Conservation (phyloP, 2,329 filamentous ascomycete genomes). For the Colletotrichum endophyticum region DNA sequence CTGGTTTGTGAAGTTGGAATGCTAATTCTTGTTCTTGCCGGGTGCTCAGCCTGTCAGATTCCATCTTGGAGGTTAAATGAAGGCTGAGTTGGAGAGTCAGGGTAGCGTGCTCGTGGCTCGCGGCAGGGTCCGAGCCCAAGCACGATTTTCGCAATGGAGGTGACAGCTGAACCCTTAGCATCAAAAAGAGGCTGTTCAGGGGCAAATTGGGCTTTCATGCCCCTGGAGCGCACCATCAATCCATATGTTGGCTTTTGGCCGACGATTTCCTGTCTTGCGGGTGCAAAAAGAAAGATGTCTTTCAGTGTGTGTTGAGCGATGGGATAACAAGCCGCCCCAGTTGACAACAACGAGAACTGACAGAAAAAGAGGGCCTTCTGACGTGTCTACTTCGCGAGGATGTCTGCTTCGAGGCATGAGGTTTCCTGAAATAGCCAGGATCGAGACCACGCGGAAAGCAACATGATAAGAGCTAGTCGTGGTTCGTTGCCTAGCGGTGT, state of each 20-base stretch:
- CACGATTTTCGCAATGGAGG: not conserved
- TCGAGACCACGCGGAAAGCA: not conserved
- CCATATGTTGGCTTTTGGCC: not conserved
- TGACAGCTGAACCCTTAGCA: conserved; percentile 9
- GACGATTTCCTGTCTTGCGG: not conserved
- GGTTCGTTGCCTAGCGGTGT: not conserved
- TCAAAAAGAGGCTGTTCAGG: conserved; percentile 2
- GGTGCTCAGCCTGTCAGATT: not conserved
- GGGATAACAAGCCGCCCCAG: not conserved
- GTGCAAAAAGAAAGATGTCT: not conserved
- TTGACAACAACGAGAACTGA: not conserved
- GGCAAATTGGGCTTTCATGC: not conserved
- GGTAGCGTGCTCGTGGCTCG: not conserved
- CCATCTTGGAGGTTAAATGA: not conserved
- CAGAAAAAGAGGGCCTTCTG: not conserved
- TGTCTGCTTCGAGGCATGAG: not conserved
- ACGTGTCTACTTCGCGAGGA: not conserved
- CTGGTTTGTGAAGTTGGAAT: not conserved
- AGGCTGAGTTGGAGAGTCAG: not conserved
- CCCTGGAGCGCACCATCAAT: not conserved
- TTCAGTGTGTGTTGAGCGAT: not conserved
- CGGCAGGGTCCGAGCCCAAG: not conserved
- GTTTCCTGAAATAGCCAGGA: not conserved
- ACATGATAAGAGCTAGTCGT: not conserved
- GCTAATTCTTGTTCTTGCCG: not conserved